Percentiles rank a stretch among this genome's conserved stretches.
phyloP scores from a whole-genome alignment of 176 grass and related monocot genomes.

The Elaeis guineensis region DNA sequence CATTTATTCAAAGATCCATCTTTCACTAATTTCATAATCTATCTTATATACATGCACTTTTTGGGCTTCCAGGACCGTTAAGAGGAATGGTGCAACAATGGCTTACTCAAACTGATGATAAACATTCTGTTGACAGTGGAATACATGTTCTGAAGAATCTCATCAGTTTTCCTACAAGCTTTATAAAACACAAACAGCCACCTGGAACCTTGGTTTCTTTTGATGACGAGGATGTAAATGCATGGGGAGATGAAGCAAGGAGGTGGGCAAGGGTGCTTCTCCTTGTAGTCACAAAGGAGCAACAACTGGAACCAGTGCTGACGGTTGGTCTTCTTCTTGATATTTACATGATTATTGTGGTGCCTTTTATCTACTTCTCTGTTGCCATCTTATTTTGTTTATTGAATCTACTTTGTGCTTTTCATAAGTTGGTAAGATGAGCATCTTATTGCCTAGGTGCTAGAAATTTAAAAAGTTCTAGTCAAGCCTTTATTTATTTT shows the following conservation, averaged over 20 bases:
- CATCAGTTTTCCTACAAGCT: slow-evolving; percentile 60
- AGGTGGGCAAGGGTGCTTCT: slow-evolving; percentile 82
- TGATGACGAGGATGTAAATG: slow-evolving; percentile 79
- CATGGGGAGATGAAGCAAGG: slow-evolving; percentile 80
- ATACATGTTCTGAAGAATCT: slow-evolving; percentile 51
- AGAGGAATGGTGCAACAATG: slow-evolving; percentile 59
- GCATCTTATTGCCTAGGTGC: no score
- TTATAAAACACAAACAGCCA: slow-evolving; percentile 35
- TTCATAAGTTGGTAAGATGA: no score
- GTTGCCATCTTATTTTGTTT: no score
- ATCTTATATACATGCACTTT: background rate
- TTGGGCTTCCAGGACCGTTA: slow-evolving; percentile 46
- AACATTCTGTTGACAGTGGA: slow-evolving; percentile 21
- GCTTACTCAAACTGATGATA: slow-evolving; percentile 40
- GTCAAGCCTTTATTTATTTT: no score
- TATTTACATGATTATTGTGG: background rate
- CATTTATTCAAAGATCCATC: no score
- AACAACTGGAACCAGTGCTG: slow-evolving; percentile 52
- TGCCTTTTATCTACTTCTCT: background rate
- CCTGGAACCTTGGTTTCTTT: slow-evolving; percentile 38
- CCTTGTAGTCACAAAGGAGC: slow-evolving; percentile 57
- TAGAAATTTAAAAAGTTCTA: no score
- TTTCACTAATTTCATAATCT: no score
- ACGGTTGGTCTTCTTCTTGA: slow-evolving; percentile 30
- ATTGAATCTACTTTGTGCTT: no score